Percentiles rank a stretch among this genome's conserved stretches.
Conservation (phyloP, 1,139 yeast genomes). For the Hyphopichia fennica region DNA sequence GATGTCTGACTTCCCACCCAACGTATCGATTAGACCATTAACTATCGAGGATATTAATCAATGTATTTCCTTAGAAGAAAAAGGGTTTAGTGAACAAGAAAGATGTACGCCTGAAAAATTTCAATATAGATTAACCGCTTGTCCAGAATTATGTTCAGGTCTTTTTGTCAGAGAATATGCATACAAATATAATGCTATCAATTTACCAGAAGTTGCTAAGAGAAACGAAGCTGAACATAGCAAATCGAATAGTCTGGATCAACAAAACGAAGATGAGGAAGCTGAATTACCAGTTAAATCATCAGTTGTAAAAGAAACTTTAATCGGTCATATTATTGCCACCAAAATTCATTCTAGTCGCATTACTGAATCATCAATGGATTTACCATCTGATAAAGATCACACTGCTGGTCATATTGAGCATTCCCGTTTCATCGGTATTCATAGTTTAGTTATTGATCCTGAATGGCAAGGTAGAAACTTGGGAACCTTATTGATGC, state of each 20-base stretch:
- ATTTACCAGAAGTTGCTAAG: slow-evolving; percentile 45
- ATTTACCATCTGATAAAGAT: slow-evolving; percentile 41
- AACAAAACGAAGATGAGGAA: slow-evolving; percentile 22
- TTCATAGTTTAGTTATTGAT: slow-evolving; percentile 79
- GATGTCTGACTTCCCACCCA: slow-evolving; percentile 49
- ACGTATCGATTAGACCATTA: slow-evolving; percentile 82
- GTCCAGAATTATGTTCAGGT: slow-evolving; percentile 92
- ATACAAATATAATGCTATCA: slow-evolving; percentile 42
- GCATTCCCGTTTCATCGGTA: slow-evolving; percentile 69
- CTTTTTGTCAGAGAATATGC: slow-evolving; percentile 72
- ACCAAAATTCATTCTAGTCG: slow-evolving; percentile 60
- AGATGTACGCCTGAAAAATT: slow-evolving; percentile 66
- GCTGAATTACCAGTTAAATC: slow-evolving; percentile 49
- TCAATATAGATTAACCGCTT: slow-evolving; percentile 67
- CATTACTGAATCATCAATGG: slow-evolving; percentile 72
- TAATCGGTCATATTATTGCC: slow-evolving; percentile 83
- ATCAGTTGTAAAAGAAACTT: slow-evolving; percentile 58
- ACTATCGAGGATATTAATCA: slow-evolving; percentile 66
- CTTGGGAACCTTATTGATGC: slow-evolving; percentile 77
- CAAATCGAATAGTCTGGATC: slow-evolving; percentile 17
- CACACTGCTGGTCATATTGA: slow-evolving; percentile 71
- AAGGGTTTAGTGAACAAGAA: slow-evolving; percentile 66
- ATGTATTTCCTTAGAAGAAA: slow-evolving; percentile 60
- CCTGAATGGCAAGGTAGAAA: slow-evolving; percentile 80
- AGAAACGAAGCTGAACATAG: slow-evolving; percentile 26